Conservation (phyloP, 2,329 filamentous ascomycete species). For the Blastomyces percursus region DNA sequence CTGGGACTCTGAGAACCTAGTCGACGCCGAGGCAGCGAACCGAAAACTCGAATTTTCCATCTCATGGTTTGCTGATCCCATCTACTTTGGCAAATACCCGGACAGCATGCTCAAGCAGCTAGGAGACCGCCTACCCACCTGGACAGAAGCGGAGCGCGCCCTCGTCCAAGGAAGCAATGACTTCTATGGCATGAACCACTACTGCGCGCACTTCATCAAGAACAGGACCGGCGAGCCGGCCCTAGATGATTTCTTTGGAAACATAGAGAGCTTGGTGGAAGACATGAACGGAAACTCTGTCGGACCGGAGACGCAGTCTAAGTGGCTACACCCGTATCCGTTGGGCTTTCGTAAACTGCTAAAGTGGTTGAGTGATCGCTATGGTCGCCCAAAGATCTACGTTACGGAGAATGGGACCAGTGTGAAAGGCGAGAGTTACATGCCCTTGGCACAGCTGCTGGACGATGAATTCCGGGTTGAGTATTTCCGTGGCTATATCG, state of each 20-base stretch:
- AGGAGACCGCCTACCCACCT: constrained; percentile 62
- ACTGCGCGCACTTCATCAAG: constrained; percentile 78
- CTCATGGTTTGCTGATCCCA: constrained; percentile 77
- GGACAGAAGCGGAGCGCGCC: constrained; percentile 58
- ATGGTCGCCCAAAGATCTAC: constrained; percentile 66
- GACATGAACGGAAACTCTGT: constrained; percentile 64
- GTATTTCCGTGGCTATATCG: constrained; percentile 69
- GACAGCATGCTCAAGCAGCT: constrained; percentile 74
- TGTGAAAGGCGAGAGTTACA: constrained; percentile 69
- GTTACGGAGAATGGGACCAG: constrained; percentile 85
- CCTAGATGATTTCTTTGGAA: constrained; percentile 59
- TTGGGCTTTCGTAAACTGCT: constrained; percentile 67
- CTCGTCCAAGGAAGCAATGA: constrained; percentile 81
- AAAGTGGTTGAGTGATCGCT: constrained; percentile 66
- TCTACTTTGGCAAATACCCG: constrained; percentile 77
- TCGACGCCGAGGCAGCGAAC: constrained; percentile 62
- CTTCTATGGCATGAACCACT: constrained; percentile 93
- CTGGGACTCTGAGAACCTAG: constrained; percentile 66
- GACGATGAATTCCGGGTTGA: constrained; percentile 70
- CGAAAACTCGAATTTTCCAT: constrained; percentile 82
- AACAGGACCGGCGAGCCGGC: constrained; percentile 53
- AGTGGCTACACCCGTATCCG: constrained; percentile 68
- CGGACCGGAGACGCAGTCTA: constrained; percentile 69
- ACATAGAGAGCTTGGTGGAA: constrained; percentile 60
- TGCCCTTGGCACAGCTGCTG: constrained; percentile 58